Percentiles rank a stretch among this genome's conserved stretches.
Conservation (phyloP, 148 eudicot genomes). For the Persicaria maculosa region DNA sequence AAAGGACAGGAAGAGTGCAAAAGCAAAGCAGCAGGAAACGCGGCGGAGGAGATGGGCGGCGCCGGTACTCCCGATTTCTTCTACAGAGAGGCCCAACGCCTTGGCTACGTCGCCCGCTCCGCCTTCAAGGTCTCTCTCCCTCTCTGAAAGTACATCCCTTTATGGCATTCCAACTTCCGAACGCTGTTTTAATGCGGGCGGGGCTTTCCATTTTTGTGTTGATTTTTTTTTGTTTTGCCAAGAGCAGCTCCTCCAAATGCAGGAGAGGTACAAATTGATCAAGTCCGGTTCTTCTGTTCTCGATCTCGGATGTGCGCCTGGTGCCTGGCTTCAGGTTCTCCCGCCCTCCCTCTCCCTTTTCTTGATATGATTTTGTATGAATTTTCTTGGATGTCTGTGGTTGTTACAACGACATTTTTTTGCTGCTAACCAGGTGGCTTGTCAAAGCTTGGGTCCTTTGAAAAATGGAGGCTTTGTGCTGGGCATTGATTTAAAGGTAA, state of each 20-base stretch:
- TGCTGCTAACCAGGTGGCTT: conserved; percentile 49
- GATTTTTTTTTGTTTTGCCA: conserved; percentile 3
- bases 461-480: conserved; percentile 66
- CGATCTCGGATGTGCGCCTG: conserved; percentile 98
- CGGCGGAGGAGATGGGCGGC: conserved; percentile 36
- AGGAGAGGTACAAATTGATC: conserved; percentile 73
- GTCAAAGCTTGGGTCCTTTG: conserved; percentile 71
- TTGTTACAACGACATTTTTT: background rate
- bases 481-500: conserved; percentile 77
- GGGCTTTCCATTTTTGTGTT: background rate
- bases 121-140: conserved; percentile 72
- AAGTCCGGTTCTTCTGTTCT: conserved; percentile 79
- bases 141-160: background rate
- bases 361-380: background rate
- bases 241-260: conserved; percentile 73
- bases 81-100: conserved; percentile 97
- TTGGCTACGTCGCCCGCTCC: conserved; percentile 93
- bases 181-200: background rate
- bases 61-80: conserved; percentile 82
- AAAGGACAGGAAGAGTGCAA: too few species aligned
- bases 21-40: too few species aligned
- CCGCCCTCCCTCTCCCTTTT: background rate
- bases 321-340: conserved; percentile 97
- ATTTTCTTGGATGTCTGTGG: background rate
- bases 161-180: background rate